Evolutionary conservation across 371 early-diverging fungal genomes (phyloP).

Genomic region (Syncephalastrum monosporum): DNA sequence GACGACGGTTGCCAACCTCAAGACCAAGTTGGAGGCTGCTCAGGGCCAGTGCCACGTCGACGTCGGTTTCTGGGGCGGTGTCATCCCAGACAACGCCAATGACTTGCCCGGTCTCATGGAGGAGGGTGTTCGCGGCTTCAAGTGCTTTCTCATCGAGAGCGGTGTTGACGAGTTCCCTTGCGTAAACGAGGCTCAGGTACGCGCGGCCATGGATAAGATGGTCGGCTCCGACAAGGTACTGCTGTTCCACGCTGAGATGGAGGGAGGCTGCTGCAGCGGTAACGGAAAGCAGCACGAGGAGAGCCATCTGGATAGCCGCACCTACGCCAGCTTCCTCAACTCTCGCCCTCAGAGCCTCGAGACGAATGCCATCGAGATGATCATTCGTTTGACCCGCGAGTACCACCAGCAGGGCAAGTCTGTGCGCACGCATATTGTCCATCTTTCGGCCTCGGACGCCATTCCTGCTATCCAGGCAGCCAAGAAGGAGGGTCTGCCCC

Average conservation of each 20-base stretch:
- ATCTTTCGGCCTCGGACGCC: constrained; percentile 76
- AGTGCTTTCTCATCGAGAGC: constrained; percentile 83
- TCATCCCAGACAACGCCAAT: constrained; percentile 71
- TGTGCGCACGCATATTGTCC: constrained; percentile 80
- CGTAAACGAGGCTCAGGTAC: constrained; percentile 69
- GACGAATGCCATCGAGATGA: constrained; percentile 70
- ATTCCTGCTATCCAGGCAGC: constrained; percentile 73
- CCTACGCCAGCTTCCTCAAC: constrained; percentile 67
- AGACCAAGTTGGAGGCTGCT: constrained; percentile 66
- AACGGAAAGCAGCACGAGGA: constrained; percentile 8
- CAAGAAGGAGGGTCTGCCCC: constrained; percentile 65
- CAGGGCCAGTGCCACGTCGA: constrained; percentile 73
- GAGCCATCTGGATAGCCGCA: constrained; percentile 36
- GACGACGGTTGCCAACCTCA: constrained; percentile 67
- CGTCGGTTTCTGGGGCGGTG: constrained; percentile 81
- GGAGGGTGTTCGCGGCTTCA: constrained; percentile 78
- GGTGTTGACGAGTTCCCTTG: constrained; percentile 86
- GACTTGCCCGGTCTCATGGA: constrained; percentile 64
- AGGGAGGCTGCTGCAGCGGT: constrained; percentile 18
- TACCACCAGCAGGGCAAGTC: constrained; percentile 51
- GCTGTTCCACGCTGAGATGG: constrained; percentile 85
- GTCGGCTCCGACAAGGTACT: constrained; percentile 49
- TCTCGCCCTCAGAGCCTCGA: constrained; percentile 74
- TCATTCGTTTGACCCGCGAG: constrained; percentile 68
- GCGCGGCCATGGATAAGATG: constrained; percentile 65